Evolutionary conservation across 2,329 filamentous ascomycete genomes (phyloP), one percentile per base, ranked within the genome.

Genomic region (Colletotrichum navitas): DNA sequence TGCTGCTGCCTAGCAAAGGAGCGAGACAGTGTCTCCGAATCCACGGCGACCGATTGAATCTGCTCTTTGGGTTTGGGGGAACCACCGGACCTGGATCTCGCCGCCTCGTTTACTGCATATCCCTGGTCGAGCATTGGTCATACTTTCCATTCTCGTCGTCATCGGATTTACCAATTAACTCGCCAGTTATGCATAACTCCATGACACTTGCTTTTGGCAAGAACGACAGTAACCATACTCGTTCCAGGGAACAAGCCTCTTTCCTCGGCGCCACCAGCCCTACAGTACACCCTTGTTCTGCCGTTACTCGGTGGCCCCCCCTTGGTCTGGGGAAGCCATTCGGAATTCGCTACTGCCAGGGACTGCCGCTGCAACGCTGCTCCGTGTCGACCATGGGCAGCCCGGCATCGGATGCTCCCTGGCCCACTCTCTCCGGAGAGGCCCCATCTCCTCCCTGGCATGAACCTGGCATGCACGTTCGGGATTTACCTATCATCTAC

Each of bases 331-430:
- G 65, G 69, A 55, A 68, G 58, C 64, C 64, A 29, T 29, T 29
- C 29, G 29, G 39, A 63, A 45, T 32, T 69, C 60, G 60, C 64
- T 60, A 54, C 24, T 10, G 60, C 47, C 69, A 72, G 47, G 69
- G 69, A 54, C 52, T 69, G 69, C 69, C 69, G 69, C 65, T 72
- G 69, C 65, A 68, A 65, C 66, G 69, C 47, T 63, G 45, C 65
- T 55, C 69, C 60, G 65, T 66, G 1, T 41, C 59, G 18, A 63
- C 69, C 69, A 72, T 69, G 69, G 69, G 47, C 69, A 55, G 51
- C 69, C 69, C 69, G 69, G 69, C 65, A 64, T 68, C 68, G 68
- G 68, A 63, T 71, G 65, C 64, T 59, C 65, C 59, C 59, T 71
- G 65, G 59, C 54, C 55, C 47, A 12, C 24, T 47, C 45, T 41